Base-by-base conservation (phyloP, 805 yeast genomes). In the Myxozyma kluyveri region DNA sequence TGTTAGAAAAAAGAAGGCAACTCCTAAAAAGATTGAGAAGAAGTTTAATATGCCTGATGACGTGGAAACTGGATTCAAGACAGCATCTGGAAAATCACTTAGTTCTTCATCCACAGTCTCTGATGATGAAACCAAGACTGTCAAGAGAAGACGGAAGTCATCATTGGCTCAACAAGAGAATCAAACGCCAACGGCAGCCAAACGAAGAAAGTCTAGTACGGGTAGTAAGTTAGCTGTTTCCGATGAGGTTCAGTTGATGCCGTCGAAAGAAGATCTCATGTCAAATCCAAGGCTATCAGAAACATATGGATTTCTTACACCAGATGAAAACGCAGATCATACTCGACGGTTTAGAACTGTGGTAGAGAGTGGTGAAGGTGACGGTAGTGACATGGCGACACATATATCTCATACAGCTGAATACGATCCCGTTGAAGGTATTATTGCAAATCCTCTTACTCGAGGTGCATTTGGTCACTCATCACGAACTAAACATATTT, bases 11-110 rank as follows among this genome's bases (percentile, higher is more conserved):
- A 49, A 37, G 42, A 23, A 14, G 46, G 26, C 10, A 27, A 57
- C 50, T 24, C 42, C 42, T 14, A 18, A 26, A 18, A 29, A 29
- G 33, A 9, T 29, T 9, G 21, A 42, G 17, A 60, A 60, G 50
- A 42, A 37, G 26, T 52, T 50, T 36, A 43, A 49, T 26, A 51
- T 61, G 56, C 63, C 63, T 21, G 63, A 60, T 39, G 56, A 47
- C 21, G 62, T 56, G 18, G 41, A 47, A 17, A 54, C 57, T 9
- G 35, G 56, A 7, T 59, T 59, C 26, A 35, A 40, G 10, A 45
- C 49, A 9, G 62, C 60, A 3, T 24, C 51, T 29, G 33, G 33
- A 14, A 29, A 29, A 29, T 9, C 12, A 9, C 33, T 29, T 7
- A 26, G 21, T 12, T 31, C 53, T 14, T n/a, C 54, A 18, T 36